Base-by-base conservation (phyloP, 192 early-diverging fungal genomes). In the Rhizophagus clarus region DNA sequence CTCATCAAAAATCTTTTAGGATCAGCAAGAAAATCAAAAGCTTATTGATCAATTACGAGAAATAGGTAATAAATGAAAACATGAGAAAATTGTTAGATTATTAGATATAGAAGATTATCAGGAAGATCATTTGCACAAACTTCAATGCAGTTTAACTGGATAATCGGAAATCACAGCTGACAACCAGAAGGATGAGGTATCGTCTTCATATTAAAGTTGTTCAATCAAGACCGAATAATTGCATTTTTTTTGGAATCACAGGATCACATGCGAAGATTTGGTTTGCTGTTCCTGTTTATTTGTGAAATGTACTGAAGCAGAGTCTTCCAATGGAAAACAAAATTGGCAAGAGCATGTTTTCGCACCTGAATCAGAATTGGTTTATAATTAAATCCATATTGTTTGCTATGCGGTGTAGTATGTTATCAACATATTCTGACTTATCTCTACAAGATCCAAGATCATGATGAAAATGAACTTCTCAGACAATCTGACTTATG, bases 11-110 rank as follows among this genome's bases (percentile, higher is more conserved):
- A 31, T 67, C 29, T 8, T 69, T 69, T 68, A 68, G 2, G 34
- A 68, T 20, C 34, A 68, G 31, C 11, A 68, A 68, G 12, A 68
- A 68, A 68, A 68, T 4, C 15, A 68, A 20, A 32, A 37, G 32
- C 15, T 68, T 68, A 68, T 68, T 68, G 4, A 68, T 68, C 31
- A 68, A 68, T 68, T 68, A 68, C 31, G 17, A 68, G 31, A 26
- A 63, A 22, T 10, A 51, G 4, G 17, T 51, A 0, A 49, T 14
- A 49, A 12, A 9, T 47, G 6, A 47, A 47, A 47, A 5, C 34
- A 10, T 9, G 45, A 47, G 3, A 49, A 49, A 10, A 12, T 49
- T 49, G 3, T 12, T 11, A 49, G 47, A 14, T 11, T 11, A 9
- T 49, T 49, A 49, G 47, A 49, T 1, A 14, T 49, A 15, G n/a